phyloP scores from a whole-genome alignment of 306 rosid genomes.

The Senna siamea region DNA sequence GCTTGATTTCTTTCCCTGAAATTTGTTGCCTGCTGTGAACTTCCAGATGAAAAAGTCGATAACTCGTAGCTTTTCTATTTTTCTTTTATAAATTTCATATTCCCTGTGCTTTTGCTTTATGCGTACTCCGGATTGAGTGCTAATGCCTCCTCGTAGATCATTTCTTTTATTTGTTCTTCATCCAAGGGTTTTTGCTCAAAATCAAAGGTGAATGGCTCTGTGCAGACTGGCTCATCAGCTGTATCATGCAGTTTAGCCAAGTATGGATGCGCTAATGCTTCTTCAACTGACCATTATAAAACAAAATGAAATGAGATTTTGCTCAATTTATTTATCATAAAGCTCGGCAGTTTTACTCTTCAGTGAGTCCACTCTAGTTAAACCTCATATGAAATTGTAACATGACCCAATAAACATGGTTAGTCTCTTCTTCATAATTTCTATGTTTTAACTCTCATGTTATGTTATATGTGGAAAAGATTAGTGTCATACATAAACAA shows the following conservation, averaged over 20 bases:
- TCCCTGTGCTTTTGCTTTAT: conserved; percentile 40
- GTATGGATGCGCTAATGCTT: conserved; percentile 95
- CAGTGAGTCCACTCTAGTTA: conserved; percentile 18
- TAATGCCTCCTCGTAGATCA: conserved; percentile 90
- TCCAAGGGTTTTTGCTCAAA: conserved; percentile 80
- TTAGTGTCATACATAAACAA: background rate
- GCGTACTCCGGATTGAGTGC: conserved; percentile 79
- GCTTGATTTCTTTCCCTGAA: conserved; percentile 29
- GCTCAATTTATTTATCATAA: conserved; percentile 15
- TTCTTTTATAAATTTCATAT: conserved; percentile 16
- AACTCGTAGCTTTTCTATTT: conserved; percentile 5
- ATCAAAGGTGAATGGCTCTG: conserved; percentile 77
- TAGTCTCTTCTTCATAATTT: conserved; percentile 1
- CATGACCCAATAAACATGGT: background rate
- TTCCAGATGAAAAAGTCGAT: conserved; percentile 37
- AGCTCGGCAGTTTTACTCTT: conserved; percentile 27
- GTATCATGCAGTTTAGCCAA: conserved; percentile 90
- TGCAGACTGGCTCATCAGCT: conserved; percentile 90
- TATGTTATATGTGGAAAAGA: background rate
- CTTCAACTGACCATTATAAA: conserved; percentile 71
- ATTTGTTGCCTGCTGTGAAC: conserved; percentile 17
- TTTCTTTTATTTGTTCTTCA: conserved; percentile 93
- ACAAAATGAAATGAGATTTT: conserved; percentile 20
- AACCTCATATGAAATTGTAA: background rate
- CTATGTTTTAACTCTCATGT: no score